phyloP scores from a whole-genome alignment of 108 stramenopile genomes.

The Aurantiochytrium sp. region DNA sequence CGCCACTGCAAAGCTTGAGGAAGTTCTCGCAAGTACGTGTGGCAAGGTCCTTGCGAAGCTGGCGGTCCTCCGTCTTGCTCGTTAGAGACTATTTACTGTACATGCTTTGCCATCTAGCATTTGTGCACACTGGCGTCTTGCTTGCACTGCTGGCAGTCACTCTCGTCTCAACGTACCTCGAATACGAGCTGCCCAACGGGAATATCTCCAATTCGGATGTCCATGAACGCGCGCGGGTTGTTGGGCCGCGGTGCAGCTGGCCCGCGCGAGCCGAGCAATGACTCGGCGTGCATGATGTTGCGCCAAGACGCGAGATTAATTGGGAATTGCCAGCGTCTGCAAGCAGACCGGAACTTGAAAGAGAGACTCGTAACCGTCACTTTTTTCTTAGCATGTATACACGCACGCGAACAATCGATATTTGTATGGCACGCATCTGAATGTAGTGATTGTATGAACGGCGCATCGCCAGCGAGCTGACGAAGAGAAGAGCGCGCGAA shows the following conservation, averaged over 20 bases:
- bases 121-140: too few relatives aligned
- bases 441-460: too few relatives aligned
- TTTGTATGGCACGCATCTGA: too few relatives aligned
- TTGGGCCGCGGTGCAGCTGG: neutral
- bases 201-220: neutral
- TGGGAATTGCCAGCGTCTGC: neutral
- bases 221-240: neutral
- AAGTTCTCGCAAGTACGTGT: neutral
- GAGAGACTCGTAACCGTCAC: neutral
- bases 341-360: neutral
- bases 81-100: too few relatives aligned
- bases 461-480: too few relatives aligned
- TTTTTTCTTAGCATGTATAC: neutral
- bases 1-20: neutral
- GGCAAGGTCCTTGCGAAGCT: neutral
- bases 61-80: too few relatives aligned
- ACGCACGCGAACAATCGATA: neutral
- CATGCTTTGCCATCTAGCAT: too few relatives aligned
- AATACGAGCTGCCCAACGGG: neutral
- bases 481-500: too few relatives aligned
- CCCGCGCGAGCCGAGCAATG: neutral
- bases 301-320: neutral
- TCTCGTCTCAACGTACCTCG: neutral
- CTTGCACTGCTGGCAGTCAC: neutral
- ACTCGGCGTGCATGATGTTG: neutral